Conservation (phyloP, 208 protist genomes). For the Trypanosoma grayi region DNA sequence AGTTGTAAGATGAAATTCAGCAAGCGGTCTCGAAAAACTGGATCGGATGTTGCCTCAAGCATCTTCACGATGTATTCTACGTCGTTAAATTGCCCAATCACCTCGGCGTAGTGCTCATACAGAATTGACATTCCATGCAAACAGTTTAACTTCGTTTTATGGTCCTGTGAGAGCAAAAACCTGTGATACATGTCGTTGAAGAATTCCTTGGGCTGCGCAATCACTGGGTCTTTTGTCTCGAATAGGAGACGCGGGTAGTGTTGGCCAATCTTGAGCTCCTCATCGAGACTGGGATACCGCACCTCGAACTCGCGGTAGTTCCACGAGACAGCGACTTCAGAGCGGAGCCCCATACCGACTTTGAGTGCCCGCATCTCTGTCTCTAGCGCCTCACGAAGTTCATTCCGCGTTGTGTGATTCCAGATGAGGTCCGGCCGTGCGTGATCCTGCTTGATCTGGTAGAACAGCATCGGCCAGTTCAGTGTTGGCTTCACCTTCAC, state of each 20-base stretch:
- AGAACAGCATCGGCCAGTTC: conserved; percentile 93
- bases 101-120: conserved; percentile 81
- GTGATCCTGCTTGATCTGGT: conserved; percentile 84
- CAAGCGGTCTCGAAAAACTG: conserved; percentile 84
- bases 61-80: conserved; percentile 79
- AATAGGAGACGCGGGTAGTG: conserved; percentile 91
- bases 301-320: conserved; percentile 95
- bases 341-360: conserved; percentile 37
- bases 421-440: conserved; percentile 90
- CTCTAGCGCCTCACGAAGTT: conserved; percentile 86
- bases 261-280: conserved; percentile 87
- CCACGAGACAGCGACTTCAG: conserved; percentile 66
- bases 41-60: conserved; percentile 69
- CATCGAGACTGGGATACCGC: conserved; percentile 79
- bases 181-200: conserved; percentile 94
- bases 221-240: conserved; percentile 62
- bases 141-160: conserved; percentile 60
- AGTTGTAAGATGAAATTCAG: conserved; percentile 78
- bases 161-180: conserved; percentile 84
- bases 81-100: conserved; percentile 87
- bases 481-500: conserved; percentile 59
- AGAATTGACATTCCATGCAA: conserved; percentile 89
- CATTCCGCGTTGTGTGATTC: conserved; percentile 90
- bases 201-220: conserved; percentile 83
- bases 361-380: conserved; percentile 75